These are phyloP conservation scores for Trichoderma sp. DNA, from an alignment of 2,329 filamentous ascomycete species.

Conservation along the genomic window DNA sequence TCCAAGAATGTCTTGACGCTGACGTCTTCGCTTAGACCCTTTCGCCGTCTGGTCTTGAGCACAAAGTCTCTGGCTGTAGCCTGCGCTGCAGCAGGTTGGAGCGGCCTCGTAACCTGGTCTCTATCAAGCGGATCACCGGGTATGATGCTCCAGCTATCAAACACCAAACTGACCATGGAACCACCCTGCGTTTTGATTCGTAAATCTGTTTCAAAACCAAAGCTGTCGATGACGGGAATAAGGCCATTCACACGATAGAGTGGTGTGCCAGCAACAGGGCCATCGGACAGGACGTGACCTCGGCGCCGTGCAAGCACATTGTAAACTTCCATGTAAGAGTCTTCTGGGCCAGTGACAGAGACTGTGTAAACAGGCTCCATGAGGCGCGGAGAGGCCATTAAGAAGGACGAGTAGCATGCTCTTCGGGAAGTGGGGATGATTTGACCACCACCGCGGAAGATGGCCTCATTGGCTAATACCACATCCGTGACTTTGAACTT, in stretches of 20 bases:
- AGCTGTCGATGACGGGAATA: conserved; percentile 94
- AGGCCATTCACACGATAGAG: conserved; percentile 90
- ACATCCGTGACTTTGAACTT: conserved; percentile 97
- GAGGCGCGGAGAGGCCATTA: conserved; percentile 93
- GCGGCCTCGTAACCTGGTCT: conserved; percentile 76
- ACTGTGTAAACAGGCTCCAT: conserved; percentile 97
- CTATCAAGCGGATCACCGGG: conserved; percentile 93
- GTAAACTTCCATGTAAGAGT: conserved; percentile 86
- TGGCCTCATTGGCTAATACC: conserved; percentile 82
- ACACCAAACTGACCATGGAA: conserved; percentile 87
- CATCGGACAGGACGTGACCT: conserved; percentile 93
- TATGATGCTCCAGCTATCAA: conserved; percentile 95
- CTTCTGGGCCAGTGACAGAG: conserved; percentile 89
- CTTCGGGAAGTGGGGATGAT: conserved; percentile 94
- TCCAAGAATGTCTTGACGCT: conserved; percentile 96
- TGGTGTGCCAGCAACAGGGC: conserved; percentile 90
- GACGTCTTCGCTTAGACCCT: conserved; percentile 94
- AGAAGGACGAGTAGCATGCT: conserved; percentile 92
- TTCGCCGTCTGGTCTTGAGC: conserved; percentile 89
- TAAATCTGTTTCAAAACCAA: conserved; percentile 97
- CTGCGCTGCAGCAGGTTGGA: conserved; percentile 87
- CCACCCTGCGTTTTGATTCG: conserved; percentile 94
- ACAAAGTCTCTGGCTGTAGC: conserved; percentile 95
- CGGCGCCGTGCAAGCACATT: conserved; percentile 86
- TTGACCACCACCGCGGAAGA: conserved; percentile 93